A percentile compares a stretch with the other conserved stretches of the same genome.
These are phyloP conservation scores for Pseudopithomyces chartarum DNA, from an alignment of 2,329 filamentous ascomycete genomes.

Conservation along the genomic window DNA sequence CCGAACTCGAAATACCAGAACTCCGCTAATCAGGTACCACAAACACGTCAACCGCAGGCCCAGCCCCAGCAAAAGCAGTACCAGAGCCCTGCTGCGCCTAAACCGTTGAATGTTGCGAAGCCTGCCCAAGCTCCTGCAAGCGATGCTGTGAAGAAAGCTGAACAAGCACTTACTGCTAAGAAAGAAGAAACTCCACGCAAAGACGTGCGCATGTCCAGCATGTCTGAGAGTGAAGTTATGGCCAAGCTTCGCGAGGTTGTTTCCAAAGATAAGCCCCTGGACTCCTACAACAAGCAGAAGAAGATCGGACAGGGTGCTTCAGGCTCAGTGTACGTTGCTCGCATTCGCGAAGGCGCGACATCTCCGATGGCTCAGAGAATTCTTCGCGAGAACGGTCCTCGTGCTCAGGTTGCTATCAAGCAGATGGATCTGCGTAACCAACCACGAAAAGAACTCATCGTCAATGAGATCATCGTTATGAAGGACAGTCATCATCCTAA, in stretches of 20 bases:
- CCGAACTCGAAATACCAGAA: conserved; percentile 46
- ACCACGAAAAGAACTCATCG: conserved; percentile 95
- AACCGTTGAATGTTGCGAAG: conserved; percentile 61
- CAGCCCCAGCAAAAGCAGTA: conserved; percentile 42
- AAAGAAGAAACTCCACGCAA: conserved; percentile 83
- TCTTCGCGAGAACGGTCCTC: conserved; percentile 76
- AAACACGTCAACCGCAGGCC: conserved; percentile 51
- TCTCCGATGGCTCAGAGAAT: conserved; percentile 80
- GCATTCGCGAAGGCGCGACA: conserved; percentile 86
- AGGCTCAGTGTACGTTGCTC: conserved; percentile 96
- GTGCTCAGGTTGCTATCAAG: conserved; percentile 95
- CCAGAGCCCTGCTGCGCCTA: conserved; percentile 53
- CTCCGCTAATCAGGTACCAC: conserved; percentile 46
- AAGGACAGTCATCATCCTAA: conserved; percentile 98
- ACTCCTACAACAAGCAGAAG: conserved; percentile 98
- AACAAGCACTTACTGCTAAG: conserved; percentile 75
- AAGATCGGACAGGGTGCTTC: conserved; percentile 99
- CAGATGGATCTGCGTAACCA: conserved; percentile 99
- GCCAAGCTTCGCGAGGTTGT: conserved; percentile 91
- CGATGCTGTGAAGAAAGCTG: conserved; percentile 84
- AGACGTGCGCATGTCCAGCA: conserved; percentile 97
- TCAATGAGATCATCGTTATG: conserved; percentile 99
- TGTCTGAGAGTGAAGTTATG: conserved; percentile 98
- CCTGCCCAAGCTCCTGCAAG: conserved; percentile 55
- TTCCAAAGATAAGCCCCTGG: conserved; percentile 90